Conservation (phyloP, 164 flowering plant genomes). For the Hamamelis virginiana region DNA sequence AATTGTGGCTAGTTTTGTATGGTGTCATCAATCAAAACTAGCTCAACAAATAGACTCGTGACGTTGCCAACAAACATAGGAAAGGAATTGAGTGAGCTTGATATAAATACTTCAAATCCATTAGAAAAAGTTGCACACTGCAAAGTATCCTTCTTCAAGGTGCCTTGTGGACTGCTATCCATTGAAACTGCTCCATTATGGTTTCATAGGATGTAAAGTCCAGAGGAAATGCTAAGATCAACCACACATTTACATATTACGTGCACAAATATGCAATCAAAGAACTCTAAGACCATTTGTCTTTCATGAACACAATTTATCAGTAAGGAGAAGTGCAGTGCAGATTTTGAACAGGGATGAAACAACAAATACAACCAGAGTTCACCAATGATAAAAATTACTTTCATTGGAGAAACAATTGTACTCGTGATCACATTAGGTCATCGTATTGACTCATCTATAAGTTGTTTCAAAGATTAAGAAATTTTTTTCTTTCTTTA, state of each 20-base stretch:
- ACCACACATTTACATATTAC: background rate
- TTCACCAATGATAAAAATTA: too few species aligned
- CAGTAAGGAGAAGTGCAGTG: too few species aligned
- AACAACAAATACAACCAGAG: too few species aligned
- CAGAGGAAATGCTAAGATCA: background rate
- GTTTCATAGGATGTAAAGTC: constrained; percentile 2
- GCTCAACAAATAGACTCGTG: background rate
- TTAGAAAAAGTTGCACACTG: constrained; percentile 53
- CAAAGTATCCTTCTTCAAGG: constrained; percentile 32
- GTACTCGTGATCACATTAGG: too few species aligned
- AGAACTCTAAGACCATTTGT: too few species aligned
- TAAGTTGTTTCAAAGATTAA: too few species aligned
- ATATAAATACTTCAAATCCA: constrained; percentile 56
- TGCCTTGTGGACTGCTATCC: constrained; percentile 25
- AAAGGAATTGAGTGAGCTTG: background rate
- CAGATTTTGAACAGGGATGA: too few species aligned
- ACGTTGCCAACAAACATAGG: background rate
- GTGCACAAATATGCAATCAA: too few species aligned
- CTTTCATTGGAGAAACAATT: too few species aligned
- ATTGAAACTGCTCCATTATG: constrained; percentile 30
- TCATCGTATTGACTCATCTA: too few species aligned
- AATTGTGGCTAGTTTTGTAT: background rate
- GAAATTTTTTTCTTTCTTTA: too few species aligned
- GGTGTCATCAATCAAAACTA: background rate
- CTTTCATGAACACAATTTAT: too few species aligned